Conservation (phyloP, 176 grass and related monocot genomes). For the Chloris gayana region DNA sequence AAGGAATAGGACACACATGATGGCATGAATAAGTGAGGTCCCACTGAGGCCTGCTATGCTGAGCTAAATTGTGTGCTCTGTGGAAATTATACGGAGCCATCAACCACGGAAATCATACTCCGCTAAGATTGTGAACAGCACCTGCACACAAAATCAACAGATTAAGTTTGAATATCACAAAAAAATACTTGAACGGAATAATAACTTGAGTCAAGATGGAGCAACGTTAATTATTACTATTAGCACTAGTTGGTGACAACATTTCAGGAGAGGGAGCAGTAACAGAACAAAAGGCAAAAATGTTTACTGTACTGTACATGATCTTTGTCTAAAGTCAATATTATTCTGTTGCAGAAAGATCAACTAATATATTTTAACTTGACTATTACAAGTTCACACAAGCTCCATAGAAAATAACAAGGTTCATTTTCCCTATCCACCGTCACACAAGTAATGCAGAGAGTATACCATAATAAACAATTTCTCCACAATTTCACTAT, state of each 20-base stretch:
- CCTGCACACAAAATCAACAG: conserved; percentile 7
- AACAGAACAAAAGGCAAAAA: neutral
- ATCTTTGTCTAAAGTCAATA: neutral
- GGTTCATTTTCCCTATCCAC: neutral
- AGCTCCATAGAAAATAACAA: neutral
- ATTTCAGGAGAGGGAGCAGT: neutral
- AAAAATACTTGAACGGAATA: neutral
- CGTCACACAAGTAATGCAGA: neutral
- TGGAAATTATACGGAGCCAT: neutral
- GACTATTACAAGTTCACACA: neutral
- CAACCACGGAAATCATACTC: neutral
- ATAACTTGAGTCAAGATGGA: neutral
- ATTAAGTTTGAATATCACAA: neutral
- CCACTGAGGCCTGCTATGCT: neutral
- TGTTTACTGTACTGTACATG: too few species aligned
- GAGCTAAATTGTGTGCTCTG: neutral
- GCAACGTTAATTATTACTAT: neutral
- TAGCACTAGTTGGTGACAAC: too few species aligned
- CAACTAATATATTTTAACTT: neutral
- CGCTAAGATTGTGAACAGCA: neutral
- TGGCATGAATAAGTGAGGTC: neutral
- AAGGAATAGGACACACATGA: conserved; percentile 18
- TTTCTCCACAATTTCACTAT: conserved; percentile 5
- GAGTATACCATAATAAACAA: neutral
- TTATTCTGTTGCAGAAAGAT: neutral